These are phyloP conservation scores for Persicaria maculosa DNA, from an alignment of 148 eudicot genomes.

Conservation along the genomic window DNA sequence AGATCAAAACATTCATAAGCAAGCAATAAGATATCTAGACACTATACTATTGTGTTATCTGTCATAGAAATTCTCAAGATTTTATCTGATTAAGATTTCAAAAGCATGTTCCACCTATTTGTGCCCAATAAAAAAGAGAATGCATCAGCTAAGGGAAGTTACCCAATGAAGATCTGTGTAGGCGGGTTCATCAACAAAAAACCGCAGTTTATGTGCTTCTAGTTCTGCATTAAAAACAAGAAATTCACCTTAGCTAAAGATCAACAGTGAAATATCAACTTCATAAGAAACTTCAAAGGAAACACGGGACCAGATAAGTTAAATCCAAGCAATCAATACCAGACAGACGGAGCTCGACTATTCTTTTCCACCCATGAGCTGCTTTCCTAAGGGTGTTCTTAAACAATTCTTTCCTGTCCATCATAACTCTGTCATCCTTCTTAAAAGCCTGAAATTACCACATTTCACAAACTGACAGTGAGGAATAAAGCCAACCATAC, in stretches of 20 bases:
- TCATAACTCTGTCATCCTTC: constrained; percentile 62
- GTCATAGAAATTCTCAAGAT: background rate
- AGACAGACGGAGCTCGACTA: constrained; percentile 61
- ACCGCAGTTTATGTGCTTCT: constrained; percentile 57
- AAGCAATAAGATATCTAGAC: background rate
- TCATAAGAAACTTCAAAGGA: background rate
- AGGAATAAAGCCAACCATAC: background rate
- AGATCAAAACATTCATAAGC: background rate
- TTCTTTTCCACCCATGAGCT: constrained; percentile 73
- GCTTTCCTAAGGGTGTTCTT: constrained; percentile 79
- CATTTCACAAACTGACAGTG: background rate
- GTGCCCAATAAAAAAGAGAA: too few species aligned
- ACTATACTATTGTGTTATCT: background rate
- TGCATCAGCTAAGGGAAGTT: constrained; percentile 12
- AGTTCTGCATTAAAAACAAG: constrained; percentile 43
- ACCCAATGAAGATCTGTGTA: constrained; percentile 98
- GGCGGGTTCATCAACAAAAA: constrained; percentile 73
- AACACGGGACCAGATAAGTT: background rate
- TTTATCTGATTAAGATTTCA: background rate
- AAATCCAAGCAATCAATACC: constrained; percentile 29
- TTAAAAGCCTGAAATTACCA: constrained; percentile 44
- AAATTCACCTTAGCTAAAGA: background rate
- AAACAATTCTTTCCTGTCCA: constrained; percentile 63
- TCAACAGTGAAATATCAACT: background rate
- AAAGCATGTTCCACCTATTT: background rate